Conservation (phyloP, 768 basidiomycete species). For the Lactarius hengduanensis region DNA sequence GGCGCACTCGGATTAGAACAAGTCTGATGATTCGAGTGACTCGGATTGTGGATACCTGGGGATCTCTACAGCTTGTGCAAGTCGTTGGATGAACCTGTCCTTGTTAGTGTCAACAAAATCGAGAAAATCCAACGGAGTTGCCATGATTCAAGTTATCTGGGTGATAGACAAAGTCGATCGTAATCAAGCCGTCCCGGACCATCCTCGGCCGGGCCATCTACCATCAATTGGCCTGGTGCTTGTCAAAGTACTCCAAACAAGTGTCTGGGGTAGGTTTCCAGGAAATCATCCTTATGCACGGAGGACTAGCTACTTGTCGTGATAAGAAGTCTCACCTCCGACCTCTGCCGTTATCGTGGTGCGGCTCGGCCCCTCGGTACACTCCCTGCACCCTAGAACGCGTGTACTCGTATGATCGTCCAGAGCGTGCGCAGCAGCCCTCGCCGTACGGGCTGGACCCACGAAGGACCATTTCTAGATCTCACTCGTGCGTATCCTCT, state of each 20-base stretch:
- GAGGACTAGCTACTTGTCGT: slow-evolving; percentile 58
- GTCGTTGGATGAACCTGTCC: slow-evolving; percentile 71
- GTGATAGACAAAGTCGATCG: neutral
- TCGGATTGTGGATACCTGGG: slow-evolving; percentile 50
- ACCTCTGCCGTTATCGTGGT: slow-evolving; percentile 44
- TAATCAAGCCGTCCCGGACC: neutral
- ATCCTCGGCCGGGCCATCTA: neutral
- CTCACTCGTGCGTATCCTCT: slow-evolving; percentile 42
- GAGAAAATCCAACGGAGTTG: slow-evolving; percentile 37
- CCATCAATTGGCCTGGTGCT: too few relatives aligned
- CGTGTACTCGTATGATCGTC: slow-evolving; percentile 47
- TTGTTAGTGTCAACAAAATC: slow-evolving; percentile 68
- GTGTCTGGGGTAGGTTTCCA: slow-evolving; percentile 43
- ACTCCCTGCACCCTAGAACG: slow-evolving; percentile 55
- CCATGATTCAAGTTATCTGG: slow-evolving; percentile 33
- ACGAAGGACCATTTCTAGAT: slow-evolving; percentile 43
- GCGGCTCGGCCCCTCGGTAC: slow-evolving; percentile 46
- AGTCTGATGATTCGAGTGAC: neutral
- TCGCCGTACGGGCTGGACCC: too few relatives aligned
- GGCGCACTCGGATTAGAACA: slow-evolving; percentile 6
- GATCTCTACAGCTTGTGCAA: slow-evolving; percentile 80
- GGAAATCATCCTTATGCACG: slow-evolving; percentile 54
- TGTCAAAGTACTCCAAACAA: slow-evolving; percentile 36
- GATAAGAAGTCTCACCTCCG: slow-evolving; percentile 32
- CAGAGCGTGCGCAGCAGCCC: slow-evolving; percentile 31